Evolutionary conservation across 2,329 filamentous ascomycete genomes (phyloP), one percentile per base, ranked within the genome.

Genomic region (Penicillium expansum): DNA sequence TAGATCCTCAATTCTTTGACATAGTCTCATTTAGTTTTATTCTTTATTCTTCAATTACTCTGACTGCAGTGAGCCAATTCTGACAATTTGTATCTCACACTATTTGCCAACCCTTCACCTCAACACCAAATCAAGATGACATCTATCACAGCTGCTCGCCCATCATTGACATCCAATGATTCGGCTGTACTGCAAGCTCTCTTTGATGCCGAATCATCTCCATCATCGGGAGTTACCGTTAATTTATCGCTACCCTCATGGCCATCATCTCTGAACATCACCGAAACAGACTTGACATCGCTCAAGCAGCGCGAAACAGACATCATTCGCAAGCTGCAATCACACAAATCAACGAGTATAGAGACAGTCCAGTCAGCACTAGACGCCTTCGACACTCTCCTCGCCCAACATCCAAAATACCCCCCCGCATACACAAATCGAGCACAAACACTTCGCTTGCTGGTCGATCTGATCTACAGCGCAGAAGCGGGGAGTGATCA

Each of bases 361-460:
- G 59, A 65, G 30, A 64, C 61, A 4, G 67, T 78, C 39, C 48
- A 70, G 22, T 62, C 65, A 3, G 69, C 75, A 6, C 69, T 79
- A 18, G 52, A 64, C 4, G 68, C 73, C 11, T 67, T 85, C 9
- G 71, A 77, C 33, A 60, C 62, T 2, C 71, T 84, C 6, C 75
- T 83, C 48, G 49, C 59, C 0, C 55, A 72, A 11, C 59, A 79
- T 16, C 79, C 80, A 5, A 67, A 69, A 8, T 86, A 85, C 58
- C 80, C 83, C 1, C 79, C 81, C 7, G 80, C 80, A 11, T 80
- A 81, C 55, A 76, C 80, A 48, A 85, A 86, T 60, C 78, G 82
- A 42, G 83, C 83, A 3, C 83, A 85, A 70, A 70, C 75, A 62
- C 56, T 71, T 2, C 72, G 78, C 6, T 62, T 79, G 39, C 66